A percentile compares a stretch with the other conserved stretches of the same genome.
phyloP scores from a whole-genome alignment of 2,329 filamentous ascomycete species.

The Neurospora sp. region DNA sequence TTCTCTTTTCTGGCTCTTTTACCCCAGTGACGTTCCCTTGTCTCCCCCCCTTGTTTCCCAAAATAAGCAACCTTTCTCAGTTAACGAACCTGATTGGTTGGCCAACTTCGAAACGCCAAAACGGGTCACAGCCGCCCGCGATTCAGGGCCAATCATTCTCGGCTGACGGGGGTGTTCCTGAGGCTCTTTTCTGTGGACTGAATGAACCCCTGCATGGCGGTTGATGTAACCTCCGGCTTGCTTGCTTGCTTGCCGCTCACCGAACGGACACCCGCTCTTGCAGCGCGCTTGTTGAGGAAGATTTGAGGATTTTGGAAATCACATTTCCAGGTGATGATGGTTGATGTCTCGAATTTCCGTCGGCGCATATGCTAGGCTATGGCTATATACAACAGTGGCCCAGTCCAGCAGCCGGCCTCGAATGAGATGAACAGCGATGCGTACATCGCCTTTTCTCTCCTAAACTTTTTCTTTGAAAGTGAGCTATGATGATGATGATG shows the following conservation, averaged over 20 bases:
- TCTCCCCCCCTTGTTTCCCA: neutral
- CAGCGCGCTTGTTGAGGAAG: neutral
- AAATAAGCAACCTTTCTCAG: neutral
- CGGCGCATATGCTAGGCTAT: too few species aligned
- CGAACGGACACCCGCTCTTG: neutral
- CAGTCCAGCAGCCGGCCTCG: too few species aligned
- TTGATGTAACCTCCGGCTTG: too few species aligned
- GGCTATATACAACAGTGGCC: too few species aligned
- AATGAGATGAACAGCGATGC: too few species aligned
- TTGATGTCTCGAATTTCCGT: too few species aligned
- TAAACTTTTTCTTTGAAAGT: too few species aligned
- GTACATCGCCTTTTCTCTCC: too few species aligned
- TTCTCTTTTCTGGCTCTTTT: too few species aligned
- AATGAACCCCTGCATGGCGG: neutral
- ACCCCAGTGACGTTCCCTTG: neutral
- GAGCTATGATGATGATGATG: too few species aligned
- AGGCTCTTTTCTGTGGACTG: neutral
- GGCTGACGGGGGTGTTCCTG: neutral
- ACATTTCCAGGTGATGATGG: too few species aligned
- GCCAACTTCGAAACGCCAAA: neutral
- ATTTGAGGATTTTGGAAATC: neutral
- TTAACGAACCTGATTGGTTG: neutral
- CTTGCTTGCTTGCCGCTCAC: neutral
- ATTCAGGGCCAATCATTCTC: neutral
- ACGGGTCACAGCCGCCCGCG: neutral